A percentile compares a stretch with the other conserved stretches of the same genome.
phyloP scores from a whole-genome alignment of 305 asterid genomes.

The Fraxinus nigra region DNA sequence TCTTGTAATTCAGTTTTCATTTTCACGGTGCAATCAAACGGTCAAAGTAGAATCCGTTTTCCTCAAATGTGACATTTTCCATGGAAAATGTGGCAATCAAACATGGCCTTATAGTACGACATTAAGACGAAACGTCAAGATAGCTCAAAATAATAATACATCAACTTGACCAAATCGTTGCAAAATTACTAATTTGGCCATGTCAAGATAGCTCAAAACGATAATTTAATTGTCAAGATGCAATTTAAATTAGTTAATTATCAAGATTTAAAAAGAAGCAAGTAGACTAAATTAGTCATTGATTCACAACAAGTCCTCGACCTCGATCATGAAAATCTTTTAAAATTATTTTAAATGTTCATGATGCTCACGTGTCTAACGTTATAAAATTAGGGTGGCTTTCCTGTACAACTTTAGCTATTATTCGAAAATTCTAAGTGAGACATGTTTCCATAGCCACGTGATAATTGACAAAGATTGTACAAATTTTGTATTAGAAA shows the following conservation, averaged over 20 bases:
- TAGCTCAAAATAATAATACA: too few species aligned
- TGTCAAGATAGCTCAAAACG: not conserved
- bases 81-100: too few species aligned
- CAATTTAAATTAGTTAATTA: not conserved
- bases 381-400: not conserved
- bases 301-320: not conserved
- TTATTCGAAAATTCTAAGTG: not conserved
- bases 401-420: too few species aligned
- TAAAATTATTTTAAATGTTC: not conserved
- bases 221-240: too few species aligned
- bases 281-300: not conserved
- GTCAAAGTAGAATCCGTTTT: too few species aligned
- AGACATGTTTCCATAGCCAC: not conserved
- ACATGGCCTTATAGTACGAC: not conserved
- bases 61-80: too few species aligned
- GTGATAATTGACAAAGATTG: not conserved
- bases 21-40: too few species aligned
- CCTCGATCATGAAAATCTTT: not conserved
- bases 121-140: too few species aligned
- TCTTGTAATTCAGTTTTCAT: too few species aligned
- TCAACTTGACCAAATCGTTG: too few species aligned
- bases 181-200: too few species aligned
- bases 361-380: not conserved
- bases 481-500: too few species aligned
- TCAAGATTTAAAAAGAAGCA: not conserved